These are phyloP conservation scores for Gnomoniopsis smithogilvyi DNA, from an alignment of 2,329 filamentous ascomycete genomes.

Conservation along the genomic window DNA sequence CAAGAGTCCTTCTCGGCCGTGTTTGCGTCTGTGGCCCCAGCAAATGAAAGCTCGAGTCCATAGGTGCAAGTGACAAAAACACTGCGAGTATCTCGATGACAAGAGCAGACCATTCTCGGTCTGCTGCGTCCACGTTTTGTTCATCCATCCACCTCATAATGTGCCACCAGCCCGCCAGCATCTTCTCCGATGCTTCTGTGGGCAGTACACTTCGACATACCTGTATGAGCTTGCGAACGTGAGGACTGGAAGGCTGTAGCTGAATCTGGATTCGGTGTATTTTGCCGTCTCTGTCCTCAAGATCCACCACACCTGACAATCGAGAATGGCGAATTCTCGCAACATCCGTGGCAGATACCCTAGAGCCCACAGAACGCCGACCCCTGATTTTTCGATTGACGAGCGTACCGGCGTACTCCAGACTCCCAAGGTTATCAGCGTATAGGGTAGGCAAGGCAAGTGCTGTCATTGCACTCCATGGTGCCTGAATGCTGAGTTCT, in stretches of 20 bases:
- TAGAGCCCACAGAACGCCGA: conserved; percentile 43
- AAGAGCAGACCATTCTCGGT: conserved; percentile 68
- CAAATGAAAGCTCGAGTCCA: neutral
- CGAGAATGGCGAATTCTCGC: conserved; percentile 56
- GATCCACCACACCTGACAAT: conserved; percentile 59
- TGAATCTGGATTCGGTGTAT: conserved; percentile 66
- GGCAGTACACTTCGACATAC: conserved; percentile 63
- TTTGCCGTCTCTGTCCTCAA: conserved; percentile 59
- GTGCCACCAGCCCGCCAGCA: conserved; percentile 72
- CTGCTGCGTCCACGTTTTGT: conserved; percentile 42
- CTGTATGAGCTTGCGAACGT: conserved; percentile 59
- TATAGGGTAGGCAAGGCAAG: conserved; percentile 61
- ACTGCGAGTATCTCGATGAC: conserved; percentile 62
- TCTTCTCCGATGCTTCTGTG: conserved; percentile 53
- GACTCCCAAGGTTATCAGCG: conserved; percentile 55
- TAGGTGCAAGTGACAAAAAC: conserved; percentile 54
- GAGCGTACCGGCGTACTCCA: conserved; percentile 53
- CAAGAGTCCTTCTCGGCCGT: conserved; percentile 34
- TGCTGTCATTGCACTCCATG: conserved; percentile 69
- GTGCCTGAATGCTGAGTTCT: conserved; percentile 70
- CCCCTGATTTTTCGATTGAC: conserved; percentile 50
- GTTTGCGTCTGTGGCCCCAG: conserved; percentile 20
- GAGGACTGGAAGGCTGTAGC: conserved; percentile 61
- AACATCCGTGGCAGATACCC: conserved; percentile 45
- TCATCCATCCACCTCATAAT: conserved; percentile 64